Base-by-base conservation (phyloP, 2,329 filamentous ascomycete genomes). In the Aschersonia sp. region DNA sequence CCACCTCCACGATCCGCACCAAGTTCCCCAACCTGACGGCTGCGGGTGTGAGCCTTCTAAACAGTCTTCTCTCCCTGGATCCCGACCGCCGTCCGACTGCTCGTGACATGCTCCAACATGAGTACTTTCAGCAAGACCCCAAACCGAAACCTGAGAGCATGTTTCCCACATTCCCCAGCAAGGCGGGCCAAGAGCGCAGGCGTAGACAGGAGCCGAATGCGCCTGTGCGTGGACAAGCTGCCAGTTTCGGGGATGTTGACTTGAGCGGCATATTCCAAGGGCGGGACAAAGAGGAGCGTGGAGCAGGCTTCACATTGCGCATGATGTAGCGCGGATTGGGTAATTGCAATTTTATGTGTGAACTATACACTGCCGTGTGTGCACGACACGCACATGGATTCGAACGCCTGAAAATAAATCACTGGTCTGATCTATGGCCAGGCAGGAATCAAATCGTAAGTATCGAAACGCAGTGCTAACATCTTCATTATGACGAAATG, bases 161-260 rank as follows among this genome's bases (percentile, higher is more conserved):
- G 81, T 97, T 98, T 60, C 92, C 92, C 2, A 97, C 92, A 0
- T 98, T 97, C 62, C 92, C 92, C 0, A 92, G 85, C 56, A 95
- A 94, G 64, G 92, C 92, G 0, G 87, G 88, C 1, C 84, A 92
- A 70, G 92, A 98, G 70, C 83, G 81, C 59, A 72, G 88, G 55
- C 71, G 86, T 53, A 72, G 77, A 39, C 72, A 77, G 50, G 79
- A 81, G 50, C 92, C 92, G 1, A 82, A 88, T 62, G 92, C 92
- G 6, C 92, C 92, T 0, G 77, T 76, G 40, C 72, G 90, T 32
- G 89, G 88, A 0, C 79, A 84, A 49, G 78, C 77, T 2, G 70
- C 74, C 1, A 68, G 71, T 5, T 55, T 79, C 4, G 71, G 72
- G 0, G 67, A 70, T 2, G 68, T 75, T 9, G 84, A 88, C 62